Evolutionary conservation across 116 monocot genomes (phyloP).

Genomic region (Papilionanthe hybrid): DNA sequence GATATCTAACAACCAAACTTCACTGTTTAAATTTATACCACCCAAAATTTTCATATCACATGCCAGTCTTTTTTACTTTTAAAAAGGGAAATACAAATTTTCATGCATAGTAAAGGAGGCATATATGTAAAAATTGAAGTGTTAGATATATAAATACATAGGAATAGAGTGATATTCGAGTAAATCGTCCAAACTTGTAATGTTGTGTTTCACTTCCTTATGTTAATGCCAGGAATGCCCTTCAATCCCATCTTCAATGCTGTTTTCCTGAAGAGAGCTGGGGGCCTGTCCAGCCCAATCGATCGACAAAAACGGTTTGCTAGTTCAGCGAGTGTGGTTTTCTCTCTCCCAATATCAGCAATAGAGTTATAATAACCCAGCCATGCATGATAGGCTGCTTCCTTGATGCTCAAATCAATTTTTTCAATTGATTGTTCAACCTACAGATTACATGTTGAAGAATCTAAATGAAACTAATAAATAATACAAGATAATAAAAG

Average conservation of each 20-base stretch:
- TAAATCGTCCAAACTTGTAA: neutral
- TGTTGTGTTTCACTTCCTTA: constrained; percentile 42
- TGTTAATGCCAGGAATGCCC: constrained; percentile 50
- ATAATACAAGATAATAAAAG: neutral
- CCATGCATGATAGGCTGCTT: constrained; percentile 97
- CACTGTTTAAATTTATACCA: no score
- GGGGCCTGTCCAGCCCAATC: constrained; percentile 70
- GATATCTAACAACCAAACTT: no score
- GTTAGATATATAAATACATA: no score
- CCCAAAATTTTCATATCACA: no score
- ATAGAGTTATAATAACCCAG: constrained; percentile 96
- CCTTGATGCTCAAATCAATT: constrained; percentile 73
- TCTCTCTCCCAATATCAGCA: constrained; percentile 71
- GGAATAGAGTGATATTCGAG: no score
- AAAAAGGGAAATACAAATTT: no score
- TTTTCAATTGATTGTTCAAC: constrained; percentile 64
- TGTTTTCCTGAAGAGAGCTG: constrained; percentile 62
- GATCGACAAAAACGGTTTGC: constrained; percentile 68
- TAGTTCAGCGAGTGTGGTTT: constrained; percentile 72
- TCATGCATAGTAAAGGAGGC: no score
- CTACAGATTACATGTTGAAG: constrained; percentile 17
- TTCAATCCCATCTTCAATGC: constrained; percentile 59
- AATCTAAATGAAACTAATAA: neutral
- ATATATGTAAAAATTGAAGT: no score
- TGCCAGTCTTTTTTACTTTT: no score